A percentile compares a stretch with the other conserved stretches of the same genome.
These are phyloP conservation scores for Debaryomyces fabryi DNA, from an alignment of 1,139 yeast genomes.

Conservation along the genomic window DNA sequence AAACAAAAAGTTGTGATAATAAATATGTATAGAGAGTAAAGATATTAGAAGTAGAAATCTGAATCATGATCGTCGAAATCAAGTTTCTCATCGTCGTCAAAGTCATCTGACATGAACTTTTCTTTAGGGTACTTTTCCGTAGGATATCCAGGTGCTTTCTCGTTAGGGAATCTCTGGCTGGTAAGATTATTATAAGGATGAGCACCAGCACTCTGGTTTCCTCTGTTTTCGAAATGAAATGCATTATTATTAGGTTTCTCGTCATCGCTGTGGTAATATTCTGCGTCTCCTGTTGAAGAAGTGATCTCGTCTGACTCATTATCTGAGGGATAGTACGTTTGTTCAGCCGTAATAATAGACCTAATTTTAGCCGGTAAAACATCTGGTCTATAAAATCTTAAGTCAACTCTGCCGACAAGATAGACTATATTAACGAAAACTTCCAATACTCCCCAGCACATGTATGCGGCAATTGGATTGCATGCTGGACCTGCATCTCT, in stretches of 20 bases:
- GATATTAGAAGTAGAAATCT: slow-evolving; percentile 8
- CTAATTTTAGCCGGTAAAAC: slow-evolving; percentile 40
- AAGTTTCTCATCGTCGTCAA: slow-evolving; percentile 4
- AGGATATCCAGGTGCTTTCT: neutral
- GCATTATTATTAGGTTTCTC: neutral
- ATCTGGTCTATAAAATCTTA: slow-evolving; percentile 51
- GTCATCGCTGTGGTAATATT: neutral
- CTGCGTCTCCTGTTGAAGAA: neutral
- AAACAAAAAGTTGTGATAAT: neutral
- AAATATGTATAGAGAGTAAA: neutral
- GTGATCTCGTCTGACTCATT: slow-evolving; percentile 14
- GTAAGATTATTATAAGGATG: neutral
- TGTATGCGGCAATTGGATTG: slow-evolving; percentile 35
- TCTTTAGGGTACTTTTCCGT: neutral
- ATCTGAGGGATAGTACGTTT: slow-evolving; percentile 28
- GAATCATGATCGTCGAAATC: slow-evolving; percentile 6
- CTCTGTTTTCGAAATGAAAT: neutral
- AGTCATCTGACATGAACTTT: neutral
- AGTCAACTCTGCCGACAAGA: slow-evolving; percentile 47
- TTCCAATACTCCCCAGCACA: slow-evolving; percentile 46
- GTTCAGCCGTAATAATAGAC: slow-evolving; percentile 46
- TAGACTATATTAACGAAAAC: slow-evolving; percentile 37
- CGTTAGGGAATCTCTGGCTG: neutral
- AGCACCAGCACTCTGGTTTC: neutral
- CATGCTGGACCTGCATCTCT: slow-evolving; percentile 25